phyloP scores from a whole-genome alignment of 2,329 filamentous ascomycete genomes.

The Aspergillus bombycis region DNA sequence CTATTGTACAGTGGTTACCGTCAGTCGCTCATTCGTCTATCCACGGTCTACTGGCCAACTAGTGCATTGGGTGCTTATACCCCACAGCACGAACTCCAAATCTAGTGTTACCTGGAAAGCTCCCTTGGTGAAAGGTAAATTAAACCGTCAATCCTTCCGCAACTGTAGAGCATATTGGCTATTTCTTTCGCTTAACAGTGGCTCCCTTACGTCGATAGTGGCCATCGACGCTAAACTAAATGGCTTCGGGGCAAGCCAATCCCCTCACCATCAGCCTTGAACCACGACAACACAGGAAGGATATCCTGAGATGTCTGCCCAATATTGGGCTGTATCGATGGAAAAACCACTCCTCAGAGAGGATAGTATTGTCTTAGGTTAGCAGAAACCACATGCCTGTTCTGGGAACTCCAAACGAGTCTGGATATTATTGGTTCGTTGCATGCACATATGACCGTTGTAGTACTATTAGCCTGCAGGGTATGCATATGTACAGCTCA shows the following conservation, averaged over 20 bases:
- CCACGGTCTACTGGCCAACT: neutral
- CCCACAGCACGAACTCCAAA: neutral
- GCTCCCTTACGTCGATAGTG: neutral
- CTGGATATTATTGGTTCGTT: neutral
- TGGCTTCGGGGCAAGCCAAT: neutral
- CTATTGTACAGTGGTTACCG: neutral
- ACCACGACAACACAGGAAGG: neutral
- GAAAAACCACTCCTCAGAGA: neutral
- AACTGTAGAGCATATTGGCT: neutral
- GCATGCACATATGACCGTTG: neutral
- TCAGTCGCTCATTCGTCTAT: neutral
- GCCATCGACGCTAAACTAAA: neutral
- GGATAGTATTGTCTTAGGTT: neutral
- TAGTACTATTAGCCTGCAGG: neutral
- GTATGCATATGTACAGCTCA: neutral
- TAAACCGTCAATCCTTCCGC: neutral
- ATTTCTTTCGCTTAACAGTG: neutral
- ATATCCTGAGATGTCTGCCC: neutral
- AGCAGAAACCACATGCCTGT: neutral
- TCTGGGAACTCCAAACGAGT: neutral
- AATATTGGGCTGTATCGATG: neutral
- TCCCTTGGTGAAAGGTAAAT: neutral
- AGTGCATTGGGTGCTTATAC: neutral
- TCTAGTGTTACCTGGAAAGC: neutral
- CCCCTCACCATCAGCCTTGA: neutral